phyloP scores from a whole-genome alignment of 108 stramenopile species.

The Skeletonema grethae region DNA sequence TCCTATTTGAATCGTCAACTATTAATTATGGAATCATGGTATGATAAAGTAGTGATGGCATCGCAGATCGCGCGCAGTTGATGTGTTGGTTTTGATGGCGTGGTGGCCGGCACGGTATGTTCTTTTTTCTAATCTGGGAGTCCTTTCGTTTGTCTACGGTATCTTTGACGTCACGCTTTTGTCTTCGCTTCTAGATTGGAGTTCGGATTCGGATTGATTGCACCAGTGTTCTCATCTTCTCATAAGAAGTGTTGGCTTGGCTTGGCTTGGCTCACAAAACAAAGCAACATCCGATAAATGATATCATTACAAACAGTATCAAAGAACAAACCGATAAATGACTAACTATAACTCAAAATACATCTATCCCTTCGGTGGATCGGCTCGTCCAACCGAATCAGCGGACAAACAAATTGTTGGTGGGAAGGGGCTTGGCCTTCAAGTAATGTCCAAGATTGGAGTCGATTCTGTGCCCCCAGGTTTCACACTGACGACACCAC shows the following conservation, averaged over 20 bases:
- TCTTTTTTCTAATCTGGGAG: not conserved
- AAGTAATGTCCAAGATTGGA: slow-evolving; percentile 52
- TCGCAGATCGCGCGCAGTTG: too few species aligned
- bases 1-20: too few species aligned
- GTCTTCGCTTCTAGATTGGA: too few species aligned
- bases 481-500: slow-evolving; percentile 41
- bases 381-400: slow-evolving; percentile 33
- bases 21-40: too few species aligned
- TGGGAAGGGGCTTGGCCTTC: slow-evolving; percentile 49
- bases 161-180: not conserved
- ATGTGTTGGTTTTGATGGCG: not conserved
- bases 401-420: slow-evolving; percentile 49
- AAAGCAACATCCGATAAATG: slow-evolving; percentile 6
- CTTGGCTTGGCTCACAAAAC: not conserved
- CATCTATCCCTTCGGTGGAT: slow-evolving; percentile 56
- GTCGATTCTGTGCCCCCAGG: slow-evolving; percentile 53
- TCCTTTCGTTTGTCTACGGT: not conserved
- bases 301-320: not conserved
- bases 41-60: too few species aligned
- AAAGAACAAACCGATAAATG: slow-evolving; percentile 14
- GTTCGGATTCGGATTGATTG: not conserved
- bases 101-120: not conserved
- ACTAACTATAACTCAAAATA: slow-evolving; percentile 22
- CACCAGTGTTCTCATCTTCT: not conserved
- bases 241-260: not conserved